A percentile compares a stretch with the other conserved stretches of the same genome.
Evolutionary conservation across 768 basidiomycete genomes (phyloP).

Genomic region (Daedalea quercina): DNA sequence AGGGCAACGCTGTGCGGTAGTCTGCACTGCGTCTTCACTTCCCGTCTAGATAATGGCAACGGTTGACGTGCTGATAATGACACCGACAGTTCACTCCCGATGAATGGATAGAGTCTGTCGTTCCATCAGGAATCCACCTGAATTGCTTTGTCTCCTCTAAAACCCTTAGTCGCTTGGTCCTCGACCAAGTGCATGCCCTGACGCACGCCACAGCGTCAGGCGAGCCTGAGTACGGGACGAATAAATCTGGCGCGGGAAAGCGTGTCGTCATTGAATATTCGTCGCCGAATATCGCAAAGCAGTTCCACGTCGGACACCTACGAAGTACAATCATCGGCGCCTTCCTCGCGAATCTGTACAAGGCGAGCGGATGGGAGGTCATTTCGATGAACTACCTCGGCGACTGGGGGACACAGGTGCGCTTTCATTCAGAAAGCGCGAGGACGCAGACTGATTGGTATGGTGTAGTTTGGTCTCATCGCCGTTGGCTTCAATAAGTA

Average conservation of each 20-base stretch:
- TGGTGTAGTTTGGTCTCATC: conserved; percentile 70
- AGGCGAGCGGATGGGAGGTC: conserved; percentile 91
- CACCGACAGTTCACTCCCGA: conserved; percentile 71
- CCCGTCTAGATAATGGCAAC: neutral
- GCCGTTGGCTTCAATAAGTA: conserved; percentile 90
- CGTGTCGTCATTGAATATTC: conserved; percentile 88
- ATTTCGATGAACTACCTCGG: conserved; percentile 89
- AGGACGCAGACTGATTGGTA: neutral
- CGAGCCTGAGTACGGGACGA: conserved; percentile 75
- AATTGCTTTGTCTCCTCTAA: conserved; percentile 68
- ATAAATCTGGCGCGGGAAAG: conserved; percentile 72
- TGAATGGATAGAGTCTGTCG: conserved; percentile 64
- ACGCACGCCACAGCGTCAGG: conserved; percentile 56
- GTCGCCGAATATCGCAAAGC: conserved; percentile 95
- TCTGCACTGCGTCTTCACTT: too few relatives aligned
- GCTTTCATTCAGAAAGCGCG: neutral
- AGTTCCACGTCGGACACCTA: conserved; percentile 96
- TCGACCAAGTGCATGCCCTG: conserved; percentile 68
- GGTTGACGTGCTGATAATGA: neutral
- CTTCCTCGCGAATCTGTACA: conserved; percentile 86
- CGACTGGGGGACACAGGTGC: conserved; percentile 96
- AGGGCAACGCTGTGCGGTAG: too few relatives aligned
- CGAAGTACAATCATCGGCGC: conserved; percentile 99
- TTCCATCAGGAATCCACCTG: conserved; percentile 77
- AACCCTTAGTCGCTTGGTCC: conserved; percentile 57